Percentiles rank a stretch among this genome's conserved stretches.
Evolutionary conservation across 306 rosid genomes (phyloP).

Genomic region (Cicer bijugum): DNA sequence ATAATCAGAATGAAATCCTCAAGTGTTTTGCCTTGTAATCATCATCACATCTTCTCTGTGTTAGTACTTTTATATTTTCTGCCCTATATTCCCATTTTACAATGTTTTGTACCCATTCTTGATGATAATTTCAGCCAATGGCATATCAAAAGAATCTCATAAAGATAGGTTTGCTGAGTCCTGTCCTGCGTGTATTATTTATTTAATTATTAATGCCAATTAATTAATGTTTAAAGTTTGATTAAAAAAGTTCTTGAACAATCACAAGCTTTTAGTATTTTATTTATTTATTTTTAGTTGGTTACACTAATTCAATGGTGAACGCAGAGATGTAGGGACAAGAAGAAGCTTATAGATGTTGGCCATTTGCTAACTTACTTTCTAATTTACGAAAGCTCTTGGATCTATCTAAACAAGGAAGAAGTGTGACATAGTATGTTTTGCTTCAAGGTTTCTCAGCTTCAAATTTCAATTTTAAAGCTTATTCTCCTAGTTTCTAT

Average conservation of each 20-base stretch:
- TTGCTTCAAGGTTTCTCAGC: constrained; percentile 24
- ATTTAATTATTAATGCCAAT: constrained; percentile 9
- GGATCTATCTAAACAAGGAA: not conserved
- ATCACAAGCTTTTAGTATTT: constrained; percentile 38
- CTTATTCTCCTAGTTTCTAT: constrained; percentile 12
- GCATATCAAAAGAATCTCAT: constrained; percentile 46
- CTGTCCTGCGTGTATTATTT: constrained; percentile 43
- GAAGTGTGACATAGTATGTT: constrained; percentile 25
- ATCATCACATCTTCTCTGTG: constrained; percentile 43
- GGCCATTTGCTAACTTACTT: constrained; percentile 36
- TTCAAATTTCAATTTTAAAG: constrained; percentile 38
- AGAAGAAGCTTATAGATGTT: constrained; percentile 32
- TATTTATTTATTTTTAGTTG: constrained; percentile 26
- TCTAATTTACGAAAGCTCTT: constrained; percentile 16
- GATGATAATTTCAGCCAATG: constrained; percentile 49
- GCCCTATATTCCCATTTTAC: constrained; percentile 50
- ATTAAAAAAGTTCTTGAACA: constrained; percentile 42
- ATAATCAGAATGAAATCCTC: constrained; percentile 43
- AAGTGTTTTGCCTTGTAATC: constrained; percentile 51
- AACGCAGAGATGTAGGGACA: constrained; percentile 36
- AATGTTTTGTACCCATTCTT: constrained; percentile 50
- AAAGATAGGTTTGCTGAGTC: constrained; percentile 41
- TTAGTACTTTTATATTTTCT: constrained; percentile 37
- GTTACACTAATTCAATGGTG: constrained; percentile 41
- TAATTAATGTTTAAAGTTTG: constrained; percentile 45